Conservation (phyloP, 345 rosid species). For the Camelina laxa region DNA sequence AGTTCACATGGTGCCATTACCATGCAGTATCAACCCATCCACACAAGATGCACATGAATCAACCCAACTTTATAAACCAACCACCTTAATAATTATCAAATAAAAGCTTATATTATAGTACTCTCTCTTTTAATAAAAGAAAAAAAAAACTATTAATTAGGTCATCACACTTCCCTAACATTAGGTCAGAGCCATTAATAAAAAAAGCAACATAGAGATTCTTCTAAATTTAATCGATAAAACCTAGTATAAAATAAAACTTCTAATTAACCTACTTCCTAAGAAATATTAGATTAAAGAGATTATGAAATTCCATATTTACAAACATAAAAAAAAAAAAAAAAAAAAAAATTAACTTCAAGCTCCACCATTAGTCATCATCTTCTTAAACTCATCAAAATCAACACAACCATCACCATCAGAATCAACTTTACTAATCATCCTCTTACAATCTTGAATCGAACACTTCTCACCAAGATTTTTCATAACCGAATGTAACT, state of each 20-base stretch:
- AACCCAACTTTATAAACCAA: neutral
- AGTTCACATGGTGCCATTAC: too few species aligned
- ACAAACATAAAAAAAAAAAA: neutral
- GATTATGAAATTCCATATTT: neutral
- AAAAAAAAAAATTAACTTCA: neutral
- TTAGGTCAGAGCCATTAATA: conserved; percentile 11
- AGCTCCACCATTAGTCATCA: conserved; percentile 56
- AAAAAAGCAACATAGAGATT: neutral
- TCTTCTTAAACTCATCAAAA: conserved; percentile 88
- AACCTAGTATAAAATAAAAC: neutral
- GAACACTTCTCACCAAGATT: conserved; percentile 72
- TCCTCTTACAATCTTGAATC: conserved; percentile 62
- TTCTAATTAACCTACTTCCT: neutral
- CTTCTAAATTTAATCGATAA: neutral
- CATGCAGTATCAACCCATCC: too few species aligned
- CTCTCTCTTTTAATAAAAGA: too few species aligned
- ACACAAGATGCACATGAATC: too few species aligned
- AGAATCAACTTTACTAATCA: conserved; percentile 79
- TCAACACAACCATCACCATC: conserved; percentile 89
- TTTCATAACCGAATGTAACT: conserved; percentile 74
- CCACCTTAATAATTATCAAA: neutral
- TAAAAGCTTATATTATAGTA: too few species aligned
- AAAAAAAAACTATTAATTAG: neutral
- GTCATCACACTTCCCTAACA: conserved; percentile 18
- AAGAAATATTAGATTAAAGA: neutral